phyloP scores from a whole-genome alignment of 306 rosid genomes.

The Elaeagnus macrophylla region DNA sequence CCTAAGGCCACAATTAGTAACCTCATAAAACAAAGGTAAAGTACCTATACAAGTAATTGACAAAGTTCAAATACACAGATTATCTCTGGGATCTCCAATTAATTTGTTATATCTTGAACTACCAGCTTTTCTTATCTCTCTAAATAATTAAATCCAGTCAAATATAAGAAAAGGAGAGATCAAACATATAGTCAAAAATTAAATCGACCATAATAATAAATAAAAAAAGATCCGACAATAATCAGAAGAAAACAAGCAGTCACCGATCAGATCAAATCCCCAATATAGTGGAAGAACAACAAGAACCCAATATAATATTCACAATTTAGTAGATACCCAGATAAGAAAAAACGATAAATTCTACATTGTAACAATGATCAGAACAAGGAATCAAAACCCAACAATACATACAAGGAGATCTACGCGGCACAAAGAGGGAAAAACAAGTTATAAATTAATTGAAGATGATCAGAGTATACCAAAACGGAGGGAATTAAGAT shows the following conservation, averaged over 20 bases:
- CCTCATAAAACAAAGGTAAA: conserved; percentile 14
- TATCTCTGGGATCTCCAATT: conserved; percentile 29
- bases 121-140: conserved; percentile 17
- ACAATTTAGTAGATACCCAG: conserved; percentile 16
- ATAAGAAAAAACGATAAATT: conserved; percentile 14
- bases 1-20: conserved; percentile 1
- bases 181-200: neutral
- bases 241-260: neutral
- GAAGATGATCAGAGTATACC: neutral
- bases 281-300: conserved; percentile 12
- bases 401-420: conserved; percentile 31
- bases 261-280: conserved; percentile 28
- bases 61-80: conserved; percentile 5
- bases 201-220: conserved; percentile 13
- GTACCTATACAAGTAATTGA: neutral
- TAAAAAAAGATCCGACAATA: neutral
- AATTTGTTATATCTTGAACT: conserved; percentile 6
- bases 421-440: neutral
- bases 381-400: conserved; percentile 7
- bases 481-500: conserved; percentile 7
- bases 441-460: neutral
- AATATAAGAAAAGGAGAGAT: neutral
- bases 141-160: conserved; percentile 17
- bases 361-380: conserved; percentile 10
- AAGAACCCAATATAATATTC: conserved; percentile 28